A percentile compares a stretch with the other conserved stretches of the same genome.
phyloP scores from a whole-genome alignment of 1,284 basidiomycete species.

The Xerocomus minutiporus region DNA sequence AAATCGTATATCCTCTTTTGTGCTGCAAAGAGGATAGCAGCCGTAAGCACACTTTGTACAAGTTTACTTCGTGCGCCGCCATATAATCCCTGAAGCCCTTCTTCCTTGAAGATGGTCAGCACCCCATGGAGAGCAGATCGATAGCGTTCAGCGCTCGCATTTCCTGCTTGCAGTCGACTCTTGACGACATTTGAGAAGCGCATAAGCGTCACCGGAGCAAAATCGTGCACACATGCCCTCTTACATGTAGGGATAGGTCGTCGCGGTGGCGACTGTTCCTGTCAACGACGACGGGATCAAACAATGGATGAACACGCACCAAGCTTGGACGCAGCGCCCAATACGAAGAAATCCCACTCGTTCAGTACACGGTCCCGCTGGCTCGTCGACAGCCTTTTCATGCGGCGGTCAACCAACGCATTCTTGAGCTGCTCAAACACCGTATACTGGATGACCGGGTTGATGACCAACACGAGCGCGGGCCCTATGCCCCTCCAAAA shows the following conservation, averaged over 20 bases:
- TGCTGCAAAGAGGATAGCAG: slow-evolving; percentile 83
- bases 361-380: slow-evolving; percentile 46
- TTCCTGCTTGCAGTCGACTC: slow-evolving; percentile 76
- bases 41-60: slow-evolving; percentile 84
- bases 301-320: slow-evolving; percentile 40
- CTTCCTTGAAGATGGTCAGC: slow-evolving; percentile 65
- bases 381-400: slow-evolving; percentile 46
- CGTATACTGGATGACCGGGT: slow-evolving; percentile 91
- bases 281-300: slow-evolving; percentile 4
- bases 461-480: slow-evolving; percentile 88
- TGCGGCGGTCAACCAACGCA: slow-evolving; percentile 56
- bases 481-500: slow-evolving; percentile 97
- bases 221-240: slow-evolving; percentile 15
- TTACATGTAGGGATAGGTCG: slow-evolving; percentile 79
- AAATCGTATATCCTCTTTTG: slow-evolving; percentile 74
- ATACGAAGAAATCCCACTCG: slow-evolving; percentile 86
- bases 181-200: slow-evolving; percentile 63
- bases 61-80: slow-evolving; percentile 84
- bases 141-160: slow-evolving; percentile 58
- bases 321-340: slow-evolving; percentile 85
- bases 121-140: slow-evolving; percentile 70
- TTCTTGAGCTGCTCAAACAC: slow-evolving; percentile 89
- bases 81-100: slow-evolving; percentile 80
- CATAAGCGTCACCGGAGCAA: slow-evolving; percentile 1
- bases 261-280: slow-evolving; percentile 62